Conservation (phyloP, 345 rosid species). For the Aurinia saxatilis region DNA sequence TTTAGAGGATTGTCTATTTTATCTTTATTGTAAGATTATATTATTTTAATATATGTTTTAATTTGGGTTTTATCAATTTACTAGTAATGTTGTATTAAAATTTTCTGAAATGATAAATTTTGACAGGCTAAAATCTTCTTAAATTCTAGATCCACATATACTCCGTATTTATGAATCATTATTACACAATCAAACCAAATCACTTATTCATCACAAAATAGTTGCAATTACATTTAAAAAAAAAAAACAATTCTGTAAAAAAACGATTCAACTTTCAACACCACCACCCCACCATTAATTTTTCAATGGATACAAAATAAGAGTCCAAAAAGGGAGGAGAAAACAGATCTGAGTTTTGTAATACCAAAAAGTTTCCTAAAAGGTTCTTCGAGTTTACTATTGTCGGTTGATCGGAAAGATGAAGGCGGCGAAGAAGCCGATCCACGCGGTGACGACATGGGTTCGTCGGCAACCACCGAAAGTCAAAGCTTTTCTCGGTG, state of each 20-base stretch:
- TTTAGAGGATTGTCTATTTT: too few species aligned
- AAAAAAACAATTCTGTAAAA: not conserved
- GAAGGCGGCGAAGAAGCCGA: conserved; percentile 55
- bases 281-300: not conserved
- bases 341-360: conserved; percentile 8
- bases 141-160: too few species aligned
- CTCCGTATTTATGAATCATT: too few species aligned
- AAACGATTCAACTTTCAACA: not conserved
- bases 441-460: conserved; percentile 66
- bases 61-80: too few species aligned
- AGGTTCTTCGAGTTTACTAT: conserved; percentile 13
- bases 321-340: not conserved
- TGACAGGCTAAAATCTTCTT: too few species aligned
- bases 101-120: too few species aligned
- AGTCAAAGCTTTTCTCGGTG: conserved; percentile 64
- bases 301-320: not conserved
- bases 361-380: conserved; percentile 5
- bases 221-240: too few species aligned
- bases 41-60: too few species aligned
- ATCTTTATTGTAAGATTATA: too few species aligned
- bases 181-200: not conserved
- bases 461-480: conserved; percentile 86
- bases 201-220: too few species aligned
- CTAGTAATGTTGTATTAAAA: too few species aligned
- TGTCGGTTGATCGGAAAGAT: conserved; percentile 18